Evolutionary conservation across 192 early-diverging fungal species (phyloP).

Genomic region (Backusella luteola): DNA sequence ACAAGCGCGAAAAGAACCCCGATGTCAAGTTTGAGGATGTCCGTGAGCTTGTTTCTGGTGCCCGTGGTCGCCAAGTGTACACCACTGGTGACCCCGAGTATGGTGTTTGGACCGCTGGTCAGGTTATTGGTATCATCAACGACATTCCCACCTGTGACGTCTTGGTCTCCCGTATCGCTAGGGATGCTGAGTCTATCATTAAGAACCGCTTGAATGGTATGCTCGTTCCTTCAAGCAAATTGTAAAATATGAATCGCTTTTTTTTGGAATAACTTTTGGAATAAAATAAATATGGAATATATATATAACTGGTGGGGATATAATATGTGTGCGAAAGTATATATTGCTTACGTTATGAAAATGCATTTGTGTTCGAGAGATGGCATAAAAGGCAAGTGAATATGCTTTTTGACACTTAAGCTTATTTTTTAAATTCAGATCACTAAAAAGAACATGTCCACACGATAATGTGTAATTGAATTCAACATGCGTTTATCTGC

Average conservation of each 20-base stretch:
- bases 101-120: slow-evolving; percentile 65
- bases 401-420: not conserved
- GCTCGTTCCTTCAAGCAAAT: slow-evolving; percentile 22
- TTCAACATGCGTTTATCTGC: no score
- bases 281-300: slow-evolving; percentile 2
- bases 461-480: no score
- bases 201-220: slow-evolving; percentile 13
- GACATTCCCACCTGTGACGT: slow-evolving; percentile 79
- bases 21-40: slow-evolving; percentile 69
- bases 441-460: no score
- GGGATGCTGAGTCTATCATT: slow-evolving; percentile 49
- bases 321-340: no score
- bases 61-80: slow-evolving; percentile 56
- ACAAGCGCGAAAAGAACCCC: slow-evolving; percentile 62
- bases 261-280: not conserved
- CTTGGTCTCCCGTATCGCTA: slow-evolving; percentile 55
- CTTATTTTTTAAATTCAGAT: not conserved
- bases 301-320: not conserved
- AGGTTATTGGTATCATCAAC: slow-evolving; percentile 70
- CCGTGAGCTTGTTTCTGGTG: slow-evolving; percentile 64
- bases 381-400: not conserved
- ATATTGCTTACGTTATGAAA: not conserved
- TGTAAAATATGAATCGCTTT: slow-evolving; percentile 1
- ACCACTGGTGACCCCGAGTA: slow-evolving; percentile 55
- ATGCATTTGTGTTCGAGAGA: not conserved